phyloP scores from a whole-genome alignment of 768 basidiomycete species.

The Pleurotus salmoneostramineus region DNA sequence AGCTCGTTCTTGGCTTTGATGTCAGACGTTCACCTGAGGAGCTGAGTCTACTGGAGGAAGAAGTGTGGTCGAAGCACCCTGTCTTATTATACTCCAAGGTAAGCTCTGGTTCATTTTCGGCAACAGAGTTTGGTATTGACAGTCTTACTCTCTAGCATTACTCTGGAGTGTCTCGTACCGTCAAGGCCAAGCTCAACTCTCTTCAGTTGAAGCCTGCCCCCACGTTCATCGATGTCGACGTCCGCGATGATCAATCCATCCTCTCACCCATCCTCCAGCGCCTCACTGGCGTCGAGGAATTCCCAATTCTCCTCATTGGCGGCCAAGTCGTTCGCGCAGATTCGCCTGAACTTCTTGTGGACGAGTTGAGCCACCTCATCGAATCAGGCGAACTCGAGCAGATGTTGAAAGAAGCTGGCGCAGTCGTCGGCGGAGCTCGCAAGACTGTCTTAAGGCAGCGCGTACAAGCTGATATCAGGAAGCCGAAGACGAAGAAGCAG shows the following conservation, averaged over 20 bases:
- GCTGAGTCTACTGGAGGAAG: conserved; percentile 50
- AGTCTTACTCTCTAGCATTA: conserved; percentile 37
- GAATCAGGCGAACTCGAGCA: conserved; percentile 47
- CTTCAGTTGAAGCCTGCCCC: conserved; percentile 61
- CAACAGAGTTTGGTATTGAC: neutral
- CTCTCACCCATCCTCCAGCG: conserved; percentile 59
- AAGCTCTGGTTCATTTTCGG: conserved; percentile 13
- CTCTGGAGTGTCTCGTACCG: conserved; percentile 61
- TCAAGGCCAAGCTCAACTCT: conserved; percentile 53
- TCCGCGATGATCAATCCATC: conserved; percentile 66
- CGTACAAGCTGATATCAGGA: neutral
- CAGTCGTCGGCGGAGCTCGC: conserved; percentile 40
- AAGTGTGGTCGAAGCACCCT: conserved; percentile 72
- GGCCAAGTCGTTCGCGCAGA: conserved; percentile 32
- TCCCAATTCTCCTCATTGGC: conserved; percentile 69
- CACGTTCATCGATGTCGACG: conserved; percentile 67
- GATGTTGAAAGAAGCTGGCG: conserved; percentile 53
- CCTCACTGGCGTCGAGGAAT: conserved; percentile 46
- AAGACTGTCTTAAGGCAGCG: neutral
- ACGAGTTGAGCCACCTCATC: conserved; percentile 47
- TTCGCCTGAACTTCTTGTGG: conserved; percentile 39
- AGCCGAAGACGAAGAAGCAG: neutral
- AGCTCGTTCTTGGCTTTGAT: conserved; percentile 82
- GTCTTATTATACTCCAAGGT: conserved; percentile 77
- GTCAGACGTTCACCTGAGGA: conserved; percentile 68